A percentile compares a stretch with the other conserved stretches of the same genome.
Conservation (phyloP, 2,329 filamentous ascomycete species). For the Clonostachys rosea region DNA sequence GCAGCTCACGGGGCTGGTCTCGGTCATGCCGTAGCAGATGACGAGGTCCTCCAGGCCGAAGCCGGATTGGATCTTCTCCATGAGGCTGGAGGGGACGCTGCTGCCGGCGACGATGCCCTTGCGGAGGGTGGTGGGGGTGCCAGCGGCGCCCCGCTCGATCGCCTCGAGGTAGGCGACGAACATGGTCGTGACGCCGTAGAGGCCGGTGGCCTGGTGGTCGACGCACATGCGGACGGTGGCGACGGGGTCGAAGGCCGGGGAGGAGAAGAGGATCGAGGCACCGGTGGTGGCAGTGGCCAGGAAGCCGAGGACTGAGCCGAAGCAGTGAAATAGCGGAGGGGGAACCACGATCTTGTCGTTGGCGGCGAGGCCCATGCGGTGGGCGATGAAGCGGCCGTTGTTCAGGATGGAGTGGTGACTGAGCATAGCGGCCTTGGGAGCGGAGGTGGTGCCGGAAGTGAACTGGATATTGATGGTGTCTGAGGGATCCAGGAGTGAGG, state of each 20-base stretch:
- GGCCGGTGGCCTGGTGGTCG: slow-evolving; percentile 51
- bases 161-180: slow-evolving; percentile 83
- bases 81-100: slow-evolving; percentile 77
- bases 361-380: slow-evolving; percentile 75
- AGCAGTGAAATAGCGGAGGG: slow-evolving; percentile 85
- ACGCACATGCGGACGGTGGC: slow-evolving; percentile 59
- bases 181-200: slow-evolving; percentile 95
- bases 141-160: slow-evolving; percentile 10
- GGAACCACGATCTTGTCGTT: slow-evolving; percentile 78
- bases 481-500: slow-evolving; percentile 43
- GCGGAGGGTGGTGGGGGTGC: slow-evolving; percentile 46
- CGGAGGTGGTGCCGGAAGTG: slow-evolving; percentile 89
- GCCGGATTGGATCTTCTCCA: slow-evolving; percentile 66
- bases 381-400: slow-evolving; percentile 80
- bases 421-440: slow-evolving; percentile 88
- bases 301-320: slow-evolving; percentile 87
- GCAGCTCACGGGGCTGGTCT: slow-evolving; percentile 72
- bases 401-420: slow-evolving; percentile 85
- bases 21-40: slow-evolving; percentile 96
- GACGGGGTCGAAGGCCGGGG: slow-evolving; percentile 78
- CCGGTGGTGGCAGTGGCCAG: slow-evolving; percentile 87
- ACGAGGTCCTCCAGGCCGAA: slow-evolving; percentile 80
- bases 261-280: slow-evolving; percentile 77
- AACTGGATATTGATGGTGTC: slow-evolving; percentile 96
- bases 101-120: slow-evolving; percentile 93